Evolutionary conservation across 768 basidiomycete genomes (phyloP), one percentile per base, ranked within the genome.

Genomic region (Gautieria morchelliformis): DNA sequence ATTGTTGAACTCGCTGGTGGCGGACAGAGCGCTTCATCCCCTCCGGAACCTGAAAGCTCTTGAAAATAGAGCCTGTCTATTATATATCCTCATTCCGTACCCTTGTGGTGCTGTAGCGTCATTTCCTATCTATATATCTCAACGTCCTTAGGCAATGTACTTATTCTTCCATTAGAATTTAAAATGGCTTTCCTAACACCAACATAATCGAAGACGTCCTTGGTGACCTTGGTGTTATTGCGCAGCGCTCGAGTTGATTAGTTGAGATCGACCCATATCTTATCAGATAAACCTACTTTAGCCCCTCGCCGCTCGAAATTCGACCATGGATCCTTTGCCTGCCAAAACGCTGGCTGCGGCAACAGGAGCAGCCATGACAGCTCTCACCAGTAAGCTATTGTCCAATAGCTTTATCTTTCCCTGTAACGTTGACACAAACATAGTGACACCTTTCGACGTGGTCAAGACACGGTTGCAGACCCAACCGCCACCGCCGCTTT

Each of bases 371-470:
- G 83, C 84, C 32, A 66, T 92, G 71, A 93, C 90, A 12, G 87
- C 88, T 4, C 71, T 93, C 39, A 90, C 90, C 7, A 93, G 90
- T 89, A 66, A 40, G 82, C 72, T 5, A 10, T 14, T 9, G 35
- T 37, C 4, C 35, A 9, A 33, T 32, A 37, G 33, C 20, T 47
- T 30, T 41, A 22, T 12, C 12, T 37, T 11, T 49, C 10, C n/a
- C 9, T 37, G 10, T 14, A 10, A 14, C 45, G 6, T 30, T 59
- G 5, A 62, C n/a, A 65, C 55, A n/a, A 44, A 58, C n/a, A 42
- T 53, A 98, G 95, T 99, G 96, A 98, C 95, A 3, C 96, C 96
- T 3, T 99, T 99, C 69, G 96, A 99, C 71, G 93, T 99, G 55
- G 80, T 98, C 63, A 98, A 98, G 70, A 98, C 95, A 12, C 83